These are phyloP conservation scores for Tetragonia tetragonoides DNA, from an alignment of 148 eudicot genomes.

Conservation along the genomic window DNA sequence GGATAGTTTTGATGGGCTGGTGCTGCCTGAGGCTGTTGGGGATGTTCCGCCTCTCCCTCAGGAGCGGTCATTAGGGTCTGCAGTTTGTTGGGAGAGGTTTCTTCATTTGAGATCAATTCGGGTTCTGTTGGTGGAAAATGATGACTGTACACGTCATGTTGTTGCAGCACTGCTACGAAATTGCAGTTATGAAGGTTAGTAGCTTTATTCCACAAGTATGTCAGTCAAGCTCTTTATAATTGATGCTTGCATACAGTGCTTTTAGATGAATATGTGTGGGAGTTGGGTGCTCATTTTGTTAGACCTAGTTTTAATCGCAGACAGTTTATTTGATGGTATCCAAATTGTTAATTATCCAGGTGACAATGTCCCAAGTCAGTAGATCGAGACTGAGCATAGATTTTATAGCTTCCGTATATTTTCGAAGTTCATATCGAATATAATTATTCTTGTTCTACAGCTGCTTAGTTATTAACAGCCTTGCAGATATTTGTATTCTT, in stretches of 20 bases:
- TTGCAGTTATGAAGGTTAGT: constrained; percentile 64
- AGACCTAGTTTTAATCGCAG: neutral
- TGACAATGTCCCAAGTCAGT: neutral
- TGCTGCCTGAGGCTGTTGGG: constrained; percentile 1
- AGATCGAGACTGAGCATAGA: too few species aligned
- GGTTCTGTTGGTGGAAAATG: constrained; percentile 62
- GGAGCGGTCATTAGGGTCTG: constrained; percentile 38
- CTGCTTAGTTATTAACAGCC: too few species aligned
- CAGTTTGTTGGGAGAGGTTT: constrained; percentile 51
- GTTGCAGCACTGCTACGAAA: constrained; percentile 61
- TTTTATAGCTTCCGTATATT: neutral
- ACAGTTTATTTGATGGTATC: neutral
- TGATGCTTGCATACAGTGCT: neutral
- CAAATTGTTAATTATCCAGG: neutral
- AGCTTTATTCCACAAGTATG: neutral
- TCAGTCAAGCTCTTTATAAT: neutral
- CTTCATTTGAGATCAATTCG: constrained; percentile 51
- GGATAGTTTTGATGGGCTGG: constrained; percentile 13
- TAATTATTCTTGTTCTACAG: too few species aligned
- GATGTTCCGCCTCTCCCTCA: constrained; percentile 13
- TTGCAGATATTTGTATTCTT: too few species aligned
- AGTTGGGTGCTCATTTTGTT: too few species aligned
- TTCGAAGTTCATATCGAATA: neutral
- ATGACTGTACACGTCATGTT: constrained; percentile 65
- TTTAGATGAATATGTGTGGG: neutral